These are phyloP conservation scores for Hylodesmum podocarpum DNA, from an alignment of 306 rosid species.

Conservation along the genomic window DNA sequence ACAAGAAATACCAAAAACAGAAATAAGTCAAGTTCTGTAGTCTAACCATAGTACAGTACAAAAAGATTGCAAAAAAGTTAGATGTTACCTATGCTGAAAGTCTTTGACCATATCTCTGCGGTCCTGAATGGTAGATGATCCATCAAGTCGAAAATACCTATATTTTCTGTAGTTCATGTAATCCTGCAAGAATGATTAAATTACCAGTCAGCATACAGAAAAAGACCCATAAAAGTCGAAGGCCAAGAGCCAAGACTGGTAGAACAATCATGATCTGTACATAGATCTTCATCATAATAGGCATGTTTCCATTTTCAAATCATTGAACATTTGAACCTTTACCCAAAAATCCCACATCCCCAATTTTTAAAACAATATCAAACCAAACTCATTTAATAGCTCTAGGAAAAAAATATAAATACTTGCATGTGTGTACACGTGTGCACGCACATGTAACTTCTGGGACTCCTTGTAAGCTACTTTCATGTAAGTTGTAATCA, in stretches of 20 bases:
- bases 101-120: slow-evolving; percentile 98
- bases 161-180: slow-evolving; percentile 97
- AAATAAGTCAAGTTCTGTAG: slow-evolving; percentile 11
- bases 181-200: slow-evolving; percentile 61
- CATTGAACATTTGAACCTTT: slow-evolving; percentile 2
- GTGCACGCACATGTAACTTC: neutral
- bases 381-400: neutral
- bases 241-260: neutral
- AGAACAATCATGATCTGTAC: neutral
- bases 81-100: slow-evolving; percentile 82
- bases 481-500: neutral
- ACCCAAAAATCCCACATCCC: neutral
- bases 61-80: neutral
- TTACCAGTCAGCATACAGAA: slow-evolving; percentile 20
- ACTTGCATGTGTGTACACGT: neutral
- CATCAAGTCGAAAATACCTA: slow-evolving; percentile 92
- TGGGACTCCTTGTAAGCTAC: neutral
- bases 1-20: slow-evolving; percentile 15
- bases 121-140: slow-evolving; percentile 93
- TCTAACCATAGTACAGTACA: slow-evolving; percentile 1
- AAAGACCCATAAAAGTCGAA: neutral
- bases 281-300: slow-evolving; percentile 20
- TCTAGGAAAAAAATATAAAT: neutral
- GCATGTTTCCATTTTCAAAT: slow-evolving; percentile 17
- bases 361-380: neutral